These are phyloP conservation scores for Aureobasidium subglaciale DNA, from an alignment of 2,329 filamentous ascomycete genomes.

Conservation along the genomic window DNA sequence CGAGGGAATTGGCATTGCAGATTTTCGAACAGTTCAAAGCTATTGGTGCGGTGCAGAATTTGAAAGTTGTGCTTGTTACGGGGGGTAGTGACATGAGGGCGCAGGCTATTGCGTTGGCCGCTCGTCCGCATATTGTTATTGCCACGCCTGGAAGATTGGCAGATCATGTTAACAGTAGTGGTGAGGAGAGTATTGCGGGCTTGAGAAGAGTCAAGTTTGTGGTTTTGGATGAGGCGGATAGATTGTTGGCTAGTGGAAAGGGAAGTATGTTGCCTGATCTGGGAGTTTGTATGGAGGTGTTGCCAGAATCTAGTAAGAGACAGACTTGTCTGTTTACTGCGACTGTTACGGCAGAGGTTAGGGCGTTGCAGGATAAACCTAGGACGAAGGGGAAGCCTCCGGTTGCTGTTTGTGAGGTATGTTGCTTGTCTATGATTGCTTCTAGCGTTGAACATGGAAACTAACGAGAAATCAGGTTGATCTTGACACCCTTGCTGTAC, in stretches of 20 bases:
- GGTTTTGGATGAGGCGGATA: slow-evolving; percentile 92
- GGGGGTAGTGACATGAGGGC: slow-evolving; percentile 87
- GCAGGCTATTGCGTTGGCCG: slow-evolving; percentile 76
- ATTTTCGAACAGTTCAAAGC: slow-evolving; percentile 96
- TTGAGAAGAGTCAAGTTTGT: slow-evolving; percentile 74
- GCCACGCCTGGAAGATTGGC: slow-evolving; percentile 89
- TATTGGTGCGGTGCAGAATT: slow-evolving; percentile 76
- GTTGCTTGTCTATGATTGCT: neutral
- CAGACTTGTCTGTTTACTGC: slow-evolving; percentile 95
- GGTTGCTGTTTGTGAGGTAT: slow-evolving; percentile 73
- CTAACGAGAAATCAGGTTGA: slow-evolving; percentile 45
- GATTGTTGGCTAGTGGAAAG: slow-evolving; percentile 65
- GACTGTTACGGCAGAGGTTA: slow-evolving; percentile 87
- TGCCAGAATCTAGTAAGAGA: slow-evolving; percentile 70
- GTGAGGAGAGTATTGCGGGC: slow-evolving; percentile 80
- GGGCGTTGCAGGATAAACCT: slow-evolving; percentile 73
- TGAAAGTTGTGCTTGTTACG: slow-evolving; percentile 84
- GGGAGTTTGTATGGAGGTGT: slow-evolving; percentile 73
- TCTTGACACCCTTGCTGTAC: slow-evolving; percentile 64
- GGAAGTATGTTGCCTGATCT: slow-evolving; percentile 95
- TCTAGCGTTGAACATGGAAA: too few relatives aligned
- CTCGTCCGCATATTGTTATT: slow-evolving; percentile 84
- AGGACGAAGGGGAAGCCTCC: slow-evolving; percentile 61
- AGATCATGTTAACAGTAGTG: slow-evolving; percentile 86
- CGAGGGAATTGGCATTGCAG: slow-evolving; percentile 85